Base-by-base conservation (phyloP, 345 rosid genomes). In the Bruguiera gymnorhiza region DNA sequence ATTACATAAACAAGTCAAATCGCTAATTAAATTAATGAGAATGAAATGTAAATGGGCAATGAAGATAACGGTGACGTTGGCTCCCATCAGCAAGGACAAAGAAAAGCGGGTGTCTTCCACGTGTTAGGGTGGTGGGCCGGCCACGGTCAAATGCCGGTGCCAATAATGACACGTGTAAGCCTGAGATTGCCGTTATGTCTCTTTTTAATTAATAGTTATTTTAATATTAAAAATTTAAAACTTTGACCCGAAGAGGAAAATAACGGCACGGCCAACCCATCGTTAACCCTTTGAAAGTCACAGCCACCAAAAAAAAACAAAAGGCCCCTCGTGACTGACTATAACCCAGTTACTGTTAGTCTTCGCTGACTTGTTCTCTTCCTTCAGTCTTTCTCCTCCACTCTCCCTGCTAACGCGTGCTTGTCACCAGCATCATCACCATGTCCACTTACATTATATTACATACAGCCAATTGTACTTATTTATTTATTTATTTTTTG, bases 111-210 rank as follows among this genome's bases (percentile, higher is more conserved):
- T 68, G 83, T 59, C 69, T 36, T 70, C 86, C 91, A 83, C 91
- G 88, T 84, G 95, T 79, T 83, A 26, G 21, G 43, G 77, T 61
- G 69, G 75, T 39, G 73, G 84, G 90, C 81, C 87, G 84, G 83
- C 86, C 60, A 69, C 78, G 89, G 96, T 89, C 94, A 89, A 89
- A 83, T 69, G 92, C 73, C 96, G 94, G 97, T 88, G 89, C 89
- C 92, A 64, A 73, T 70, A 23, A 0, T 0, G 56, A 72, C 96
- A 89, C 87, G 88, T 89, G 89, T 78, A 75, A 26, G 85, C 83
- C 83, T 74, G 30, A 74, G 64, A 53, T 51, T 69, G 77, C 79
- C 19, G 62, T 43, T 39, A 59, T 11, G 39, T 9, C 21, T 52
- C 36, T 66, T 6, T 6, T 20, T 51, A 3, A 29, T 27, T 23